A percentile compares a stretch with the other conserved stretches of the same genome.
These are phyloP conservation scores for Rosa hybrid DNA, from an alignment of 331 rosid species.

Conservation along the genomic window DNA sequence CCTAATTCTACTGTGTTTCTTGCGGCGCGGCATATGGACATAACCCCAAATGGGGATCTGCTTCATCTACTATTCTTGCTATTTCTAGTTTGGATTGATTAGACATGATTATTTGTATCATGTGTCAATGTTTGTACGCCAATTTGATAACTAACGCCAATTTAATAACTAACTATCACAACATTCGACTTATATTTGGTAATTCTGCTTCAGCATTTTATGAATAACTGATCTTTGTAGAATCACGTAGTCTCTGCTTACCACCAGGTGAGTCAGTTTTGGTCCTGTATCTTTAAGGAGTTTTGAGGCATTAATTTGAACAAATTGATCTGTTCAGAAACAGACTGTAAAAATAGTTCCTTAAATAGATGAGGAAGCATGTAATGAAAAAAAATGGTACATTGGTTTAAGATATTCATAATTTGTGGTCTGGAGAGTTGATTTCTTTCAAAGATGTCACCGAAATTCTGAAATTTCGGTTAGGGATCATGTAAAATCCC, in stretches of 20 bases:
- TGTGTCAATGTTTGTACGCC: not conserved
- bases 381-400: not conserved
- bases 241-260: not conserved
- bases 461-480: not conserved
- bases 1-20: not conserved
- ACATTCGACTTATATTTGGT: not conserved
- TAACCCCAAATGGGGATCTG: not conserved
- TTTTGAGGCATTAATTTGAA: not conserved
- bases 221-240: not conserved
- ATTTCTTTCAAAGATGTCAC: not conserved
- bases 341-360: not conserved
- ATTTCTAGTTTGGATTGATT: not conserved
- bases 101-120: not conserved
- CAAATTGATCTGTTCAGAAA: not conserved
- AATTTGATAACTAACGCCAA: not conserved
- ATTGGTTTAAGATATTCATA: not conserved
- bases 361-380: not conserved
- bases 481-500: not conserved
- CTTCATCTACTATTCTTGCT: not conserved
- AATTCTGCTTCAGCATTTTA: not conserved
- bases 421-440: not conserved
- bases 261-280: not conserved
- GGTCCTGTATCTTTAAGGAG: not conserved
- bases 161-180: not conserved
- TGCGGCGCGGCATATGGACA: not conserved